Percentiles rank a stretch among this genome's conserved stretches.
phyloP scores from a whole-genome alignment of 2,329 filamentous ascomycete genomes.

The Cladorrhinum sp. region DNA sequence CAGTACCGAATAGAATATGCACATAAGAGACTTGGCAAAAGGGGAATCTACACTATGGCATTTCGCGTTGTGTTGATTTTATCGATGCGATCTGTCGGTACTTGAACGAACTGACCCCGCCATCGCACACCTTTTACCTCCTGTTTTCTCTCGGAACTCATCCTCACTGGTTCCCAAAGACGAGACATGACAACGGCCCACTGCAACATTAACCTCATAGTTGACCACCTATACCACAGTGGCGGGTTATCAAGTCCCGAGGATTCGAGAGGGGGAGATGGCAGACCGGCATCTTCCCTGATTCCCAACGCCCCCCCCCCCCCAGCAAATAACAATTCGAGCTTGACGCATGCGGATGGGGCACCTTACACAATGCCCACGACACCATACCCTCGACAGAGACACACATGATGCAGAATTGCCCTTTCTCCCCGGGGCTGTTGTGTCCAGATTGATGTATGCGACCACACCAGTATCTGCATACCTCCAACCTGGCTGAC shows the following conservation, averaged over 20 bases:
- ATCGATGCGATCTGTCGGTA: neutral
- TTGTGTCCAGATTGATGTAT: neutral
- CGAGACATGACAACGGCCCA: neutral
- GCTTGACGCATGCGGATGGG: neutral
- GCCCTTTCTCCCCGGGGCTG: neutral
- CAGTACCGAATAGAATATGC: neutral
- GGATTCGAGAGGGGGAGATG: neutral
- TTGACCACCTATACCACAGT: neutral
- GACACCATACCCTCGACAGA: neutral
- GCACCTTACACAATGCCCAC: neutral
- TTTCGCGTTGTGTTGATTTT: neutral
- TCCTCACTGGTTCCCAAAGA: neutral
- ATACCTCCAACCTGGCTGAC: too few species aligned
- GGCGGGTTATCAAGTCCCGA: neutral
- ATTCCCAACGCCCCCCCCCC: neutral
- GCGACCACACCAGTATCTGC: neutral
- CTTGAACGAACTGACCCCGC: neutral
- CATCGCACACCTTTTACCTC: neutral
- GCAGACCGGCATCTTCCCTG: neutral
- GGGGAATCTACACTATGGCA: neutral
- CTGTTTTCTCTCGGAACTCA: neutral
- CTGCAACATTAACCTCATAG: neutral
- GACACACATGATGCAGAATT: neutral
- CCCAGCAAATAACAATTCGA: neutral
- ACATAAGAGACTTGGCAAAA: neutral